These are phyloP conservation scores for Leccinum ochraceum DNA, from an alignment of 768 basidiomycete genomes.

Conservation along the genomic window DNA sequence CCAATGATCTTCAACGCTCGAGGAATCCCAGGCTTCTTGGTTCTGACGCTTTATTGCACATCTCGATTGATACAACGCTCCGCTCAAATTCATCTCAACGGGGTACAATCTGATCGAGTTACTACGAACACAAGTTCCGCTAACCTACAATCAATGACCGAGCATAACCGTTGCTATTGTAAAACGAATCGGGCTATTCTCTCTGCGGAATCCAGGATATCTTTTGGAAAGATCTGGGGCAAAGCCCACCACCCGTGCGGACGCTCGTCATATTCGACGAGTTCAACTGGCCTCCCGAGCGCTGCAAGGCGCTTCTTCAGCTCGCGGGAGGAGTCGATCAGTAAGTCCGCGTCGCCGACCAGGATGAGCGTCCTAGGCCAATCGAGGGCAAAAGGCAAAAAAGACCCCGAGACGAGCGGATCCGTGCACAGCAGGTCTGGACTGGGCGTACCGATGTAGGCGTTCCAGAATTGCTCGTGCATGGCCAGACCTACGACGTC, in stretches of 20 bases:
- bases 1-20: background rate
- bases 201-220: conserved; percentile 11
- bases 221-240: too few relatives aligned
- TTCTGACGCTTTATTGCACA: background rate
- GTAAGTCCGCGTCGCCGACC: conserved; percentile 19
- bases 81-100: background rate
- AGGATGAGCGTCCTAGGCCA: conserved; percentile 28
- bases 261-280: conserved; percentile 26
- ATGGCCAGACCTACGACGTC: conserved; percentile 1
- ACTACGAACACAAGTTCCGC: background rate
- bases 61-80: background rate
- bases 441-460: conserved; percentile 18
- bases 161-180: background rate
- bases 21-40: background rate
- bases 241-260: conserved; percentile 26
- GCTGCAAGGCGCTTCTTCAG: conserved; percentile 2
- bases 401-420: conserved; percentile 21
- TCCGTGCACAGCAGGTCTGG: conserved; percentile 5
- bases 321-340: conserved; percentile 7
- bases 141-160: background rate
- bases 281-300: conserved; percentile 9
- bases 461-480: background rate
- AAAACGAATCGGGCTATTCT: conserved; percentile 12
- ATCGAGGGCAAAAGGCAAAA: conserved; percentile 13
- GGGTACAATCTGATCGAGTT: background rate